Base-by-base conservation (phyloP, 208 protist species). In the Acanthamoeba lenticulata region DNA sequence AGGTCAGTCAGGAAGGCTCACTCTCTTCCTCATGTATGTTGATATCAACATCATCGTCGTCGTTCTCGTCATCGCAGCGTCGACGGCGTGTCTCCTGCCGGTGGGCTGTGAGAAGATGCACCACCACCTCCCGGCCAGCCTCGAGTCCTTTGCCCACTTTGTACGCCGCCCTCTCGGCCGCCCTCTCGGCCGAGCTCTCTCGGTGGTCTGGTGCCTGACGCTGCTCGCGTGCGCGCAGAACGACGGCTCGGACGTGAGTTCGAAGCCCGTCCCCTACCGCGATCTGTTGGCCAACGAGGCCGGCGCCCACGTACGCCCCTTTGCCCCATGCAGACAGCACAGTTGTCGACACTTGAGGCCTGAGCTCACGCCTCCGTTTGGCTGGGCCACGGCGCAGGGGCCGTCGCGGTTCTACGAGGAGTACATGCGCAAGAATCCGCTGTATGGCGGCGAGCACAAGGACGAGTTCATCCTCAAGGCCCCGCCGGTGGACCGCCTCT, bases 341-440 rank as follows among this genome's bases (percentile, higher is more conserved):
- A n/a, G n/a, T n/a, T n/a, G n/a, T n/a, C n/a, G n/a, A n/a, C n/a
- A n/a, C n/a, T n/a, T n/a, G n/a, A n/a, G n/a, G n/a, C 9, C 52
- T 29, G 21, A 19, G n/a, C 52, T 29, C 52, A 24, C 52, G 3
- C 52, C 52, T 57, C 21, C n/a, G 52, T 60, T 9, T 29, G 52
- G 9, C 21, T 19, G 52, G 9, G 52, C 13, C 11, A 4, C 2
- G 4, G 38, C n/a, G n/a, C 40, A 83, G 40, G 27, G 72, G 1
- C 72, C 72, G 29, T 49, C 49, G 72, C 24, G 13, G 40, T 36
- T 57, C 29, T 90, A 65, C 15, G 47, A 90, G 24, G 52, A 90
- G 49, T 90, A 90, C 49, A 29, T 90, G n/a, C 7, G 7, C 24
- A 57, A 90, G 29, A 90, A 90, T 40, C 81, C 81, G 17, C 81